A percentile compares a stretch with the other conserved stretches of the same genome.
These are phyloP conservation scores for Dissophora ornata DNA, from an alignment of 192 early-diverging fungal genomes.

Conservation along the genomic window DNA sequence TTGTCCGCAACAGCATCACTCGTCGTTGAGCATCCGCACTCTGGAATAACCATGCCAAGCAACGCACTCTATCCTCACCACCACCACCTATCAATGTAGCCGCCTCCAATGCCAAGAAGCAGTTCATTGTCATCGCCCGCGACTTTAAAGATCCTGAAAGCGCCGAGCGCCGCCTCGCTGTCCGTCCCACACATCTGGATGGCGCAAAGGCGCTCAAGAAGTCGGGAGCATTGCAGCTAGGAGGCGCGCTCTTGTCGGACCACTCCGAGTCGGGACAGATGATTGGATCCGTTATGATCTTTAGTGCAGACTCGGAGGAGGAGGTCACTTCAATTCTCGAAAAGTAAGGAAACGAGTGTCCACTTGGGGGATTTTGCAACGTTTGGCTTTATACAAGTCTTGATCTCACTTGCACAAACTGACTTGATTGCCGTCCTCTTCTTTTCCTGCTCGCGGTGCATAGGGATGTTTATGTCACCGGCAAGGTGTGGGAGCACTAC, in stretches of 20 bases:
- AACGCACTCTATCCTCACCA: no score
- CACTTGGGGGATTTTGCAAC: no score
- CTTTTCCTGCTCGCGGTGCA: not conserved
- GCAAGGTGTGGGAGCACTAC: constrained; percentile 66
- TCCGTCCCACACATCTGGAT: constrained; percentile 58
- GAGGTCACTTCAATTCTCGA: constrained; percentile 58
- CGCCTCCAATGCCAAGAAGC: constrained; percentile 13
- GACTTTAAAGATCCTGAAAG: constrained; percentile 65
- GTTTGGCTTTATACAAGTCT: no score
- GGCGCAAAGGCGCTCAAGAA: constrained; percentile 44
- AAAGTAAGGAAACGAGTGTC: constrained; percentile 22
- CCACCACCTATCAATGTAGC: not conserved
- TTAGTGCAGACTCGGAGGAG: constrained; percentile 58
- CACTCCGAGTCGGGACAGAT: constrained; percentile 60
- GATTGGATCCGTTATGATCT: constrained; percentile 65
- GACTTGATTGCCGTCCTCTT: not conserved
- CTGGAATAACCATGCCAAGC: no score
- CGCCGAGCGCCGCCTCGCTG: constrained; percentile 53
- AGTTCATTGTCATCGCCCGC: constrained; percentile 61
- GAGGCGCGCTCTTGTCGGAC: constrained; percentile 66
- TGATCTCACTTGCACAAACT: no score
- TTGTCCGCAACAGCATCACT: not conserved
- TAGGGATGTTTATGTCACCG: constrained; percentile 64
- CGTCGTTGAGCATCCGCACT: no score
- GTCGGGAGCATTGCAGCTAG: constrained; percentile 52